phyloP scores from a whole-genome alignment of 2,329 filamentous ascomycete genomes.

The Exophiala oligosperma region DNA sequence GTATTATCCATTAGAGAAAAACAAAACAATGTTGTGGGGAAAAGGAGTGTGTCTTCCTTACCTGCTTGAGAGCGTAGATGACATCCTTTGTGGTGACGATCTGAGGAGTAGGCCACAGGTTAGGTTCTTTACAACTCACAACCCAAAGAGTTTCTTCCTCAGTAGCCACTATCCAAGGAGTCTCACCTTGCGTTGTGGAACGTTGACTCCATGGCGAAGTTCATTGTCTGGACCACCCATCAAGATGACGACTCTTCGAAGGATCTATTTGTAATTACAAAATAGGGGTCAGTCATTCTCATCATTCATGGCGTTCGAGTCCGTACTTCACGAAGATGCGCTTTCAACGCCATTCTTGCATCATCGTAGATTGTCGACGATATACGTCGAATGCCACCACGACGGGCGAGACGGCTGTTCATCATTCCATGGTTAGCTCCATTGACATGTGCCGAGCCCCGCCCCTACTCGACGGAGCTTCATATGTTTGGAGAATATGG shows the following conservation, averaged over 20 bases:
- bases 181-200: not conserved
- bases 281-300: not conserved
- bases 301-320: too few species aligned
- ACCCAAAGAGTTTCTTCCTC: too few species aligned
- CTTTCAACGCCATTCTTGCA: slow-evolving; percentile 27
- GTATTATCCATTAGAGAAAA: not conserved
- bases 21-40: not conserved
- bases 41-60: not conserved
- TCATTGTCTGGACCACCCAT: slow-evolving; percentile 1
- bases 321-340: slow-evolving; percentile 30
- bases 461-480: too few species aligned
- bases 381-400: slow-evolving; percentile 36
- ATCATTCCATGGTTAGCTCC: not conserved
- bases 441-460: too few species aligned
- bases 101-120: too few species aligned
- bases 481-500: too few species aligned
- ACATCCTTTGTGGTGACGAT: slow-evolving; percentile 10
- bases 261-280: not conserved
- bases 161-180: not conserved
- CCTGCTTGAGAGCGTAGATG: slow-evolving; percentile 13
- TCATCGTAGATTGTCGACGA: slow-evolving; percentile 33
- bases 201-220: not conserved
- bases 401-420: slow-evolving; percentile 34
- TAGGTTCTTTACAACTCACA: too few species aligned
- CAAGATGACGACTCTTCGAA: not conserved